phyloP scores from a whole-genome alignment of 2,329 filamentous ascomycete species.

The Helicocarpus griseus region DNA sequence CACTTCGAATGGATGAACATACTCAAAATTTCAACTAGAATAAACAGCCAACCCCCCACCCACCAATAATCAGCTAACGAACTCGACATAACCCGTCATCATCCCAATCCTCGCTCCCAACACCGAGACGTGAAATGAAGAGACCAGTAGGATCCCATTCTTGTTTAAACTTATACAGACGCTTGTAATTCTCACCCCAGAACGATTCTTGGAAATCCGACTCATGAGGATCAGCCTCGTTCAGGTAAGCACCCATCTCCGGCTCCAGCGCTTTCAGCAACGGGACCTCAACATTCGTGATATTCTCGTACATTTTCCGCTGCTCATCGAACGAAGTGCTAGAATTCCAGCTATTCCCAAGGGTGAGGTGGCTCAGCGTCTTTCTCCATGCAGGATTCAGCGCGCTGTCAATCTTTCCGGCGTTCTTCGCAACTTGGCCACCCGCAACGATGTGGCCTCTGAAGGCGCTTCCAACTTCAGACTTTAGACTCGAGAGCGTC shows the following conservation, averaged over 20 bases:
- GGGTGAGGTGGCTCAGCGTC: background rate
- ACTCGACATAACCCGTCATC: constrained; percentile 6
- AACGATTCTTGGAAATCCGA: constrained; percentile 31
- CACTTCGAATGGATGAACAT: background rate
- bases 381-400: constrained; percentile 5
- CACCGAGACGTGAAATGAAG: constrained; percentile 40
- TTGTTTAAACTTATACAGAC: constrained; percentile 27
- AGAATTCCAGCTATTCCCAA: constrained; percentile 27
- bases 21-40: background rate
- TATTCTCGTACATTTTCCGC: constrained; percentile 27
- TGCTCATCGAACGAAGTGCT: constrained; percentile 17
- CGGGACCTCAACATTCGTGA: constrained; percentile 29
- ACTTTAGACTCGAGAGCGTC: constrained; percentile 21
- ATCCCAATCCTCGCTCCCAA: constrained; percentile 39
- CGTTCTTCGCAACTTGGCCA: constrained; percentile 27
- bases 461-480: constrained; percentile 13
- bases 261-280: constrained; percentile 29
- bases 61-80: background rate
- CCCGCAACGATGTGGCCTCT: constrained; percentile 25
- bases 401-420: constrained; percentile 24
- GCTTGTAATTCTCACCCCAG: constrained; percentile 32
- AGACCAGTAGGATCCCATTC: constrained; percentile 34
- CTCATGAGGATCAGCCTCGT: constrained; percentile 28
- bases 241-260: constrained; percentile 31
- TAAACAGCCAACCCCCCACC: background rate